phyloP scores from a whole-genome alignment of 2,329 filamentous ascomycete species.

The Colletotrichum sojae region DNA sequence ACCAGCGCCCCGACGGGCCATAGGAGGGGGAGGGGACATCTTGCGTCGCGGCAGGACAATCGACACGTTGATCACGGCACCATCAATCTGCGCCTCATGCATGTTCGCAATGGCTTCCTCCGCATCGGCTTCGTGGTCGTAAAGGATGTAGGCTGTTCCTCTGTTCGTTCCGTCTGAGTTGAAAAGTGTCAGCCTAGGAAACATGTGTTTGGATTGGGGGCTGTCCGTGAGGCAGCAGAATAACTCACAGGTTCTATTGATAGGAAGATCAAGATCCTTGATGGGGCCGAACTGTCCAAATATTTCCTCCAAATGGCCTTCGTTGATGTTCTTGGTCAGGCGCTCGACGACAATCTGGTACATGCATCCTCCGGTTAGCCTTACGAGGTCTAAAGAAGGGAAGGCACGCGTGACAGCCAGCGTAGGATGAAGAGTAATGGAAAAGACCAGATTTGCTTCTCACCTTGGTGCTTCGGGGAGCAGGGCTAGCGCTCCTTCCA shows the following conservation, averaged over 20 bases:
- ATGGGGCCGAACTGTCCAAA: constrained; percentile 92
- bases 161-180: constrained; percentile 85
- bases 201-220: constrained; percentile 10
- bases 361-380: constrained; percentile 14
- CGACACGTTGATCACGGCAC: constrained; percentile 85
- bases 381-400: constrained; percentile 15
- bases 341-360: constrained; percentile 94
- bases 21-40: constrained; percentile 84
- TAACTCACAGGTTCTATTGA: constrained; percentile 71
- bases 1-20: constrained; percentile 73
- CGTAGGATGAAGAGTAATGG: constrained; percentile 41
- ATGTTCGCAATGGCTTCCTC: constrained; percentile 94
- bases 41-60: constrained; percentile 89
- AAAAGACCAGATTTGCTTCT: constrained; percentile 23
- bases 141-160: constrained; percentile 94
- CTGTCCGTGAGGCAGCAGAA: neutral
- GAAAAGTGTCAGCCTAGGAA: constrained; percentile 36
- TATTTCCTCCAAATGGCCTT: constrained; percentile 89
- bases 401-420: neutral
- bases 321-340: constrained; percentile 93
- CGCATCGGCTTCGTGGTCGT: constrained; percentile 81
- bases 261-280: constrained; percentile 88
- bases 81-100: constrained; percentile 97
- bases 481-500: constrained; percentile 47
- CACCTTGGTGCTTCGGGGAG: constrained; percentile 68